A percentile compares a stretch with the other conserved stretches of the same genome.
phyloP scores from a whole-genome alignment of 2,329 filamentous ascomycete genomes.

The Penicillium sp. region DNA sequence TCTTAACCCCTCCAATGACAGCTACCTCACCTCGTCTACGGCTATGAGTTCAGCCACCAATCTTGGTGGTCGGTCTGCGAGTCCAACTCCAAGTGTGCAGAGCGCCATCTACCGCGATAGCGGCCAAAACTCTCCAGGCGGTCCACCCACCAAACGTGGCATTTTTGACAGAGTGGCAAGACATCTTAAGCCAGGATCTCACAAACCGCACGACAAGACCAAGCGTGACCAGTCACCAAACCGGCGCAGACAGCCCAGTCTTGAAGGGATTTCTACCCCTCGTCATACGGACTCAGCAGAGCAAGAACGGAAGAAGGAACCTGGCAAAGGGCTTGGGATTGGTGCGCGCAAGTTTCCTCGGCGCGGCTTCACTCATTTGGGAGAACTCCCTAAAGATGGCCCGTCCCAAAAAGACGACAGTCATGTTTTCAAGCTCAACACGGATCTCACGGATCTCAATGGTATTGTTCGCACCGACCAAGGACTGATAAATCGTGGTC shows the following conservation, averaged over 20 bases:
- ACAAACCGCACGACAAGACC: constrained; percentile 29
- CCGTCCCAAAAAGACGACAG: constrained; percentile 52
- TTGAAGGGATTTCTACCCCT: constrained; percentile 29
- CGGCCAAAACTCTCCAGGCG: constrained; percentile 42
- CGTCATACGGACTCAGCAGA: constrained; percentile 32
- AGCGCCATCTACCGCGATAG: constrained; percentile 58
- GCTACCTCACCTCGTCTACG: constrained; percentile 41
- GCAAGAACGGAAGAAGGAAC: constrained; percentile 40
- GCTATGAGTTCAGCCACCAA: constrained; percentile 53
- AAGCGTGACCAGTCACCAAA: constrained; percentile 36
- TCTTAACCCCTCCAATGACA: constrained; percentile 55
- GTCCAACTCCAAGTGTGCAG: constrained; percentile 75
- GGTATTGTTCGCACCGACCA: constrained; percentile 79
- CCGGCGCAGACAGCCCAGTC: constrained; percentile 36
- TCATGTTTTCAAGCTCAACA: constrained; percentile 75
- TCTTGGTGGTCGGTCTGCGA: constrained; percentile 67
- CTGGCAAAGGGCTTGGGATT: constrained; percentile 34
- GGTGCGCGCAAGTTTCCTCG: constrained; percentile 35
- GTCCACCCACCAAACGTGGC: constrained; percentile 45
- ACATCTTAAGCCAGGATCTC: constrained; percentile 43
- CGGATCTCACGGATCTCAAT: constrained; percentile 85
- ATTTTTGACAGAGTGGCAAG: constrained; percentile 55
- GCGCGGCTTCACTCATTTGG: constrained; percentile 32
- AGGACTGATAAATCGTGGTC: constrained; percentile 53
- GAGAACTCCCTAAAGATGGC: constrained; percentile 28